Evolutionary conservation across 495 filamentous ascomycete species (phyloP).

Genomic region (Filosporella fistucella): DNA sequence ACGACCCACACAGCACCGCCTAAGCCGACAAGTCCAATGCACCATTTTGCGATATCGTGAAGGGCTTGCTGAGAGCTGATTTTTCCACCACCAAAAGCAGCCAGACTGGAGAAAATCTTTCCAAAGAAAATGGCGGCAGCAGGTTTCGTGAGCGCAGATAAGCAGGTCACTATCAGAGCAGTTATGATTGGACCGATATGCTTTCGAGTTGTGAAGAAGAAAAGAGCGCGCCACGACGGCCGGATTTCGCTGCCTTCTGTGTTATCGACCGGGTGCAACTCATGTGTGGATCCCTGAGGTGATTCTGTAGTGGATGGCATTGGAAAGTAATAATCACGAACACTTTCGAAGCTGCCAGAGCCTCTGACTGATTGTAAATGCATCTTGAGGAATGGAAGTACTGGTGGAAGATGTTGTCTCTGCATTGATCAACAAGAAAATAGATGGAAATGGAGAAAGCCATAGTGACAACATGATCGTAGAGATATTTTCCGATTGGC

Average conservation of each 20-base stretch:
- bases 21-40: slow-evolving; percentile 52
- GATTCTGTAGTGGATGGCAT: background rate
- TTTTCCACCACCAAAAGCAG: slow-evolving; percentile 55
- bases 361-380: background rate
- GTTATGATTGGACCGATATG: slow-evolving; percentile 44
- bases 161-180: slow-evolving; percentile 50
- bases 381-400: background rate
- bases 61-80: slow-evolving; percentile 46
- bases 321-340: background rate
- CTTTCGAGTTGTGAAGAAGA: slow-evolving; percentile 63
- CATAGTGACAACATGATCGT: too few species aligned
- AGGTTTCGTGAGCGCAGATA: slow-evolving; percentile 60
- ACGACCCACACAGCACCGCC: slow-evolving; percentile 61
- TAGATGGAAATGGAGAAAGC: background rate
- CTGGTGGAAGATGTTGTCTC: background rate
- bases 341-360: background rate
- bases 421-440: background rate
- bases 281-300: background rate
- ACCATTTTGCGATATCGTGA: slow-evolving; percentile 50
- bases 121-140: slow-evolving; percentile 69
- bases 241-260: background rate
- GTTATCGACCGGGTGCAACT: background rate
- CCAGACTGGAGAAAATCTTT: slow-evolving; percentile 67
- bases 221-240: slow-evolving; percentile 40
- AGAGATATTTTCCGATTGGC: background rate